Conservation (phyloP, 371 early-diverging fungal species). For the Mucor piriformis region DNA sequence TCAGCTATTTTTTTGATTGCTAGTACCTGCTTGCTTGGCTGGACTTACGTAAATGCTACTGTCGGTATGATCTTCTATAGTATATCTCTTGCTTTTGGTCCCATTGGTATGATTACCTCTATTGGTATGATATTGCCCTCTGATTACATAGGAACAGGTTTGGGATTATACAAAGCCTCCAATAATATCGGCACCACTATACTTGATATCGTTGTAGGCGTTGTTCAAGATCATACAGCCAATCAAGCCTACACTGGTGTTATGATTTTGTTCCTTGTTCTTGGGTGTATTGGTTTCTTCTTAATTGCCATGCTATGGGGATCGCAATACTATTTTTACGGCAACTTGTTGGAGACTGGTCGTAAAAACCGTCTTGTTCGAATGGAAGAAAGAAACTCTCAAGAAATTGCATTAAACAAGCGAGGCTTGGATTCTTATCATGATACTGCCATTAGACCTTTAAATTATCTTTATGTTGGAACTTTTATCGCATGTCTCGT, state of each 20-base stretch:
- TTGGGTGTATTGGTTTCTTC: slow-evolving; percentile 30
- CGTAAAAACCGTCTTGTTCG: slow-evolving; percentile 23
- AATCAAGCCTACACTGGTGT: slow-evolving; percentile 52
- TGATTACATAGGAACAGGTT: slow-evolving; percentile 64
- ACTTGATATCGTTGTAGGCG: slow-evolving; percentile 66
- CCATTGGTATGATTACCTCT: slow-evolving; percentile 67
- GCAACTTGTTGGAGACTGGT: slow-evolving; percentile 28
- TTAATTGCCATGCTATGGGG: slow-evolving; percentile 24
- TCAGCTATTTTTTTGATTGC: slow-evolving; percentile 37
- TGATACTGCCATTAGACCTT: slow-evolving; percentile 4
- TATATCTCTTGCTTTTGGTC: slow-evolving; percentile 66
- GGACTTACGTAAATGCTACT: slow-evolving; percentile 47
- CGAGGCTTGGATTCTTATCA: slow-evolving; percentile 29
- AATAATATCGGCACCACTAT: slow-evolving; percentile 67
- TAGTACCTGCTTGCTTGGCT: slow-evolving; percentile 31
- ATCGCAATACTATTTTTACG: slow-evolving; percentile 22
- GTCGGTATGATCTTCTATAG: slow-evolving; percentile 66
- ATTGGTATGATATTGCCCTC: slow-evolving; percentile 64
- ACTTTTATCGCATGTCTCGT: slow-evolving; percentile 19
- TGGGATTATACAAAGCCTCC: slow-evolving; percentile 69
- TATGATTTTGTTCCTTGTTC: slow-evolving; percentile 52
- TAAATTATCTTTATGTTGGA: slow-evolving; percentile 23
- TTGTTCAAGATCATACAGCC: slow-evolving; percentile 57
- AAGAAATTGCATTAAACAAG: slow-evolving; percentile 24
- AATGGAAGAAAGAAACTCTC: slow-evolving; percentile 36